These are phyloP conservation scores for Syzygium oleosum DNA, from an alignment of 345 rosid species.

Conservation along the genomic window DNA sequence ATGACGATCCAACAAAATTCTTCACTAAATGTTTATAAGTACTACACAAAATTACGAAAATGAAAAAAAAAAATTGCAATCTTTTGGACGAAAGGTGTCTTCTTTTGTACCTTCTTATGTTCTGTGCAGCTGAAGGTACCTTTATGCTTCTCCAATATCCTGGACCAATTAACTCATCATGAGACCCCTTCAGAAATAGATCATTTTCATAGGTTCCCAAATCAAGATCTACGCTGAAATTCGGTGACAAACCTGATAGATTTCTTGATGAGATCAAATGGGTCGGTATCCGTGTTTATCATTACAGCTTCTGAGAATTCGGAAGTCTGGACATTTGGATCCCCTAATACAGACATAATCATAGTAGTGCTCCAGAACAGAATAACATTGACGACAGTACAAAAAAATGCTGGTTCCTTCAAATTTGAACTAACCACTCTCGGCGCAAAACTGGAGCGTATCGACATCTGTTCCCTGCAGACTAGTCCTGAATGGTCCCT, in stretches of 20 bases:
- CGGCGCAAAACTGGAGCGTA: conserved; percentile 51
- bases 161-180: conserved; percentile 1
- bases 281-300: conserved; percentile 46
- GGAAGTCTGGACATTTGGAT: conserved; percentile 27
- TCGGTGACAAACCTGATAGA: conserved; percentile 30
- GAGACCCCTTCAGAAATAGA: neutral
- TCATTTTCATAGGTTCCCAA: neutral
- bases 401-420: neutral
- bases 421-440: conserved; percentile 26
- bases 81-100: neutral
- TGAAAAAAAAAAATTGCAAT: neutral
- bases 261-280: conserved; percentile 44
- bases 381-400: neutral
- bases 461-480: conserved; percentile 46
- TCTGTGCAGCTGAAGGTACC: conserved; percentile 49
- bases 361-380: neutral
- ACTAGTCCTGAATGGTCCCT: conserved; percentile 42
- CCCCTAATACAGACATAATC: conserved; percentile 24
- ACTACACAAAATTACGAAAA: neutral
- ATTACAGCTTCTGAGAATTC: conserved; percentile 35
- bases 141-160: conserved; percentile 48
- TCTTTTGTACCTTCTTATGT: conserved; percentile 32
- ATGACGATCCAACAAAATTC: neutral
- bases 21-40: neutral
- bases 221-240: neutral